Evolutionary conservation across 2,329 filamentous ascomycete genomes (phyloP).

Genomic region (Pezicula neosporulosa): DNA sequence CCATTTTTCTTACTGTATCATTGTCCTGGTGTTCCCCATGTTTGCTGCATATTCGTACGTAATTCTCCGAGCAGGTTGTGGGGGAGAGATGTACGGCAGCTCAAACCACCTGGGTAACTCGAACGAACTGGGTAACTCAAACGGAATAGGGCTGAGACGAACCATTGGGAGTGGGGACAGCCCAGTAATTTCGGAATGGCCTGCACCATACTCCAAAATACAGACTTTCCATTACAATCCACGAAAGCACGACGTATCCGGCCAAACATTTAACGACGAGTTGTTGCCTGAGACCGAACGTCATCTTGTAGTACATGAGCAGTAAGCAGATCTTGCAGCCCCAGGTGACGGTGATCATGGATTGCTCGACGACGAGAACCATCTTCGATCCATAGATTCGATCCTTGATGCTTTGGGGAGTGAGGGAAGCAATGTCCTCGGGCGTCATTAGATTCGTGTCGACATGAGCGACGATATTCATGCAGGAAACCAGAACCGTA

Average conservation of each 20-base stretch:
- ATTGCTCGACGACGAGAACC: slow-evolving; percentile 58
- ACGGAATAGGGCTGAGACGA: not conserved
- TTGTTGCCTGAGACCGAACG: slow-evolving; percentile 44
- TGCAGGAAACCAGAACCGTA: slow-evolving; percentile 49
- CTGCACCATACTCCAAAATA: slow-evolving; percentile 50
- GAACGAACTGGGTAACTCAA: too few relatives aligned
- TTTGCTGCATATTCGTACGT: too few relatives aligned
- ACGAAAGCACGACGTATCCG: slow-evolving; percentile 43
- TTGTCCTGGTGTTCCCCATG: too few relatives aligned
- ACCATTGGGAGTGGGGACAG: slow-evolving; percentile 47
- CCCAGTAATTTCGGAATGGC: slow-evolving; percentile 55
- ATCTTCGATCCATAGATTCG: slow-evolving; percentile 51
- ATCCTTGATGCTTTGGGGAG: slow-evolving; percentile 29
- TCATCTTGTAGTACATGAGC: slow-evolving; percentile 53
- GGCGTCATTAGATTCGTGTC: slow-evolving; percentile 57
- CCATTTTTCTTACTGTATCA: too few relatives aligned
- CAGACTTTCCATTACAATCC: slow-evolving; percentile 47
- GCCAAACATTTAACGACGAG: slow-evolving; percentile 45
- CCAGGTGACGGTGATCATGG: slow-evolving; percentile 58
- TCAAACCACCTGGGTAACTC: too few relatives aligned
- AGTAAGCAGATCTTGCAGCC: slow-evolving; percentile 53
- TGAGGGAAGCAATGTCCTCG: slow-evolving; percentile 39
- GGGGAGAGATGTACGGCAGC: too few relatives aligned
- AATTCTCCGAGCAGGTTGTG: too few relatives aligned
- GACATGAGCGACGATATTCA: slow-evolving; percentile 53